Percentiles rank a stretch among this genome's conserved stretches.
These are phyloP conservation scores for Tylopilus plumbeoviolaceoides DNA, from an alignment of 768 basidiomycete species.

Conservation along the genomic window DNA sequence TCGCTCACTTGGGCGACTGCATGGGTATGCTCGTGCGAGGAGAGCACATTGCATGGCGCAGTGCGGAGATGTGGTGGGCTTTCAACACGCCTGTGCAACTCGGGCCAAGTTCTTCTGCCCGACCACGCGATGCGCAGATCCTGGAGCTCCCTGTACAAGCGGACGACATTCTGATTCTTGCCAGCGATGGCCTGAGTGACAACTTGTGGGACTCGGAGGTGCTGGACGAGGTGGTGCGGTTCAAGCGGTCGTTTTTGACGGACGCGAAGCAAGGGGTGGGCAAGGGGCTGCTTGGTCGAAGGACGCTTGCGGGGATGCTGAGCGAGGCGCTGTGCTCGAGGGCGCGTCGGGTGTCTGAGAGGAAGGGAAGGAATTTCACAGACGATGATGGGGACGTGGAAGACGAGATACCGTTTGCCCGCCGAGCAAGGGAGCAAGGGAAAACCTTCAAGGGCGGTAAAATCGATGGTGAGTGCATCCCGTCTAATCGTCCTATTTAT, in stretches of 20 bases:
- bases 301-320: conserved; percentile 63
- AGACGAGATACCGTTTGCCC: conserved; percentile 76
- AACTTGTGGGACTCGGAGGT: conserved; percentile 89
- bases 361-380: conserved; percentile 24
- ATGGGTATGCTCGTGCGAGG: conserved; percentile 83
- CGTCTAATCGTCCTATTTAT: background rate
- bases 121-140: conserved; percentile 63
- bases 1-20: conserved; percentile 86
- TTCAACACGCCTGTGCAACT: conserved; percentile 66
- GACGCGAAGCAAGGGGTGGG: conserved; percentile 13
- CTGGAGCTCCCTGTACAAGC: conserved; percentile 65
- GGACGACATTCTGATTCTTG: conserved; percentile 77
- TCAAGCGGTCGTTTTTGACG: conserved; percentile 40
- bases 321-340: conserved; percentile 80
- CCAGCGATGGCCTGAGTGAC: conserved; percentile 78
- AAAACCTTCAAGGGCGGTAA: conserved; percentile 76
- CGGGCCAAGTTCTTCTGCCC: conserved; percentile 56
- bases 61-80: conserved; percentile 91
- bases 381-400: conserved; percentile 29
- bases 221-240: conserved; percentile 70
- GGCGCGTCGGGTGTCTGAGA: conserved; percentile 65
- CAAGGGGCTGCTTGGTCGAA: conserved; percentile 38
- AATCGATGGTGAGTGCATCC: conserved; percentile 60
- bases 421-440: conserved; percentile 73
- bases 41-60: conserved; percentile 77